Percentiles rank a stretch among this genome's conserved stretches.
Evolutionary conservation across 176 grass and related monocot species (phyloP).

Genomic region (Tuctoria greenei): DNA sequence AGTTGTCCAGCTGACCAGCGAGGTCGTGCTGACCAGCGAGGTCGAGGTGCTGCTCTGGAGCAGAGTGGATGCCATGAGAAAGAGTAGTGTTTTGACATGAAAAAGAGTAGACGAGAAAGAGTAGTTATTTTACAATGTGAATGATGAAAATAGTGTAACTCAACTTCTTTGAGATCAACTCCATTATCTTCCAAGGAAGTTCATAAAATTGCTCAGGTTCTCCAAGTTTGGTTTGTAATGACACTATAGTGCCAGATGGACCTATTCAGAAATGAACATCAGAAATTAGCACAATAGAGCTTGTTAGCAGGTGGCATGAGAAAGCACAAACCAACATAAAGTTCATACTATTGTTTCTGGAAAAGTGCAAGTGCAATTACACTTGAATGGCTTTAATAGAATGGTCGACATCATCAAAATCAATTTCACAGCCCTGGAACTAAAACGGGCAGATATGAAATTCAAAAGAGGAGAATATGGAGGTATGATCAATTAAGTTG

Average conservation of each 20-base stretch:
- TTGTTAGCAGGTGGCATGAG: too few species aligned
- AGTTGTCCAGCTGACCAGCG: too few species aligned
- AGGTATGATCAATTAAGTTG: too few species aligned
- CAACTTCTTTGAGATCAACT: constrained; percentile 52
- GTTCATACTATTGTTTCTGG: too few species aligned
- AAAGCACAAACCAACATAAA: too few species aligned
- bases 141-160: constrained; percentile 43
- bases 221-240: constrained; percentile 78
- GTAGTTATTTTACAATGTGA: neutral
- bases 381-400: constrained; percentile 78
- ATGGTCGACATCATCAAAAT: constrained; percentile 80
- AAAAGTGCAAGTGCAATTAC: too few species aligned
- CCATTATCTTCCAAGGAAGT: constrained; percentile 71
- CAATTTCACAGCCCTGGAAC: constrained; percentile 73
- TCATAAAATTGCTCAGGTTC: constrained; percentile 62
- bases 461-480: too few species aligned
- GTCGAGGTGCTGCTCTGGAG: too few species aligned
- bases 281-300: constrained; percentile 11
- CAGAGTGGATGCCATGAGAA: too few species aligned
- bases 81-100: too few species aligned
- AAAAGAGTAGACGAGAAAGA: too few species aligned
- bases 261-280: constrained; percentile 28
- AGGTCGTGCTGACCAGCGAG: too few species aligned
- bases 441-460: constrained; percentile 22
- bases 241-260: constrained; percentile 78